Conservation (phyloP, 2,329 filamentous ascomycete species). For the Tolypocladium ovalisporum region DNA sequence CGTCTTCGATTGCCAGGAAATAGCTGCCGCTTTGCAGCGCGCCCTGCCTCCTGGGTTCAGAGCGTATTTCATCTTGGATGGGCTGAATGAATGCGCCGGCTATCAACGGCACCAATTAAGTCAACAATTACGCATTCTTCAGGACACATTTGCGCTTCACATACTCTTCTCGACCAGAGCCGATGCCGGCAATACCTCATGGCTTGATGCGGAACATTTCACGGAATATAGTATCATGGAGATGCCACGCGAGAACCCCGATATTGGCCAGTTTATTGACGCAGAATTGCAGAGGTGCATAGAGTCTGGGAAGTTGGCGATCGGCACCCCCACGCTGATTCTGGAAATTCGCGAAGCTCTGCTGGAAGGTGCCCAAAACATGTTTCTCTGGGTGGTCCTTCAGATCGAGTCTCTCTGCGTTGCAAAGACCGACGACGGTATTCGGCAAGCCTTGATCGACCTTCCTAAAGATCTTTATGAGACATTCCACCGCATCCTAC, state of each 20-base stretch:
- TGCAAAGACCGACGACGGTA: conserved; percentile 22
- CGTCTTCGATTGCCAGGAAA: background rate
- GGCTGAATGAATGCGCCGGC: background rate
- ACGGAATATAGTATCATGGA: background rate
- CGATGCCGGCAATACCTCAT: background rate
- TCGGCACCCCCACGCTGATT: background rate
- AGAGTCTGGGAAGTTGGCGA: background rate
- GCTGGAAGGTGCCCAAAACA: conserved; percentile 17
- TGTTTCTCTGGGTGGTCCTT: conserved; percentile 26
- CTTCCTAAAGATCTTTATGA: conserved; percentile 18
- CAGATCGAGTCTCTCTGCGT: conserved; percentile 22
- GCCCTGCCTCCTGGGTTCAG: background rate
- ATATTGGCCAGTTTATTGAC: background rate
- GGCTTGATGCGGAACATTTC: background rate
- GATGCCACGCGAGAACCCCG: background rate
- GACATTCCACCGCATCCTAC: conserved; percentile 20
- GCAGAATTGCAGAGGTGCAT: background rate
- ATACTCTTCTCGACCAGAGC: background rate
- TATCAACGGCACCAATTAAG: background rate
- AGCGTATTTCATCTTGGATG: background rate
- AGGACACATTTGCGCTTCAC: background rate
- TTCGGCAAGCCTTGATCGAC: conserved; percentile 18
- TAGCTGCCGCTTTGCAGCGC: background rate
- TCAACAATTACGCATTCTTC: background rate
- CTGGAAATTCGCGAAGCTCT: conserved; percentile 9